These are phyloP conservation scores for Lotmaria passim DNA, from an alignment of 208 protist genomes.

Conservation along the genomic window DNA sequence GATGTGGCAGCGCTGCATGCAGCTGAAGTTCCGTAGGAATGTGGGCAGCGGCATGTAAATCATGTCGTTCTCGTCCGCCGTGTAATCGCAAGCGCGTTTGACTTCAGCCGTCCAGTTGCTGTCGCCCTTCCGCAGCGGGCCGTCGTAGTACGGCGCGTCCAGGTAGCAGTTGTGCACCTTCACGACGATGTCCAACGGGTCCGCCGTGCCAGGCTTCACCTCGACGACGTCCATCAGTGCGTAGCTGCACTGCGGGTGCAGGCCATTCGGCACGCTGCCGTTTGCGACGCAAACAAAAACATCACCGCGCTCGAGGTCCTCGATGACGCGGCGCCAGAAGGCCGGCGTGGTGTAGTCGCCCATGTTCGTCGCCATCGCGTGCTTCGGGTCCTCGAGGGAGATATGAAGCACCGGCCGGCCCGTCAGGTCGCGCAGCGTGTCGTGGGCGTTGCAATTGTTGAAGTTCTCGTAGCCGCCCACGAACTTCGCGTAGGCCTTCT, in stretches of 20 bases:
- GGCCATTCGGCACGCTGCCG: constrained; percentile 53
- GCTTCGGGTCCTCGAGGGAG: constrained; percentile 77
- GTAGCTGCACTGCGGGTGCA: constrained; percentile 81
- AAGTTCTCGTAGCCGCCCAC: constrained; percentile 83
- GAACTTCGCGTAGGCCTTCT: constrained; percentile 94
- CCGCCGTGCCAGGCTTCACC: constrained; percentile 37
- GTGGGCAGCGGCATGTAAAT: constrained; percentile 70
- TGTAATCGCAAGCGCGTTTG: constrained; percentile 51
- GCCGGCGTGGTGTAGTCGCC: constrained; percentile 66
- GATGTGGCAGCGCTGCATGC: constrained; percentile 86
- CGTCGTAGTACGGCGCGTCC: constrained; percentile 64
- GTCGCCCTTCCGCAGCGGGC: constrained; percentile 48
- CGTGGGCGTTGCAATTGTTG: constrained; percentile 80
- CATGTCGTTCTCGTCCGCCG: constrained; percentile 44
- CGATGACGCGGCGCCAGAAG: constrained; percentile 72
- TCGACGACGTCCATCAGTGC: constrained; percentile 74
- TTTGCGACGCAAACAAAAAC: constrained; percentile 77
- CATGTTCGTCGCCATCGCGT: constrained; percentile 70
- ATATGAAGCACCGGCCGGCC: constrained; percentile 83
- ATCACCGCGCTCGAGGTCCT: constrained; percentile 69
- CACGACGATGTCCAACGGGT: constrained; percentile 63
- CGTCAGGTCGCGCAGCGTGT: constrained; percentile 84
- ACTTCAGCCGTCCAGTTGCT: constrained; percentile 58
- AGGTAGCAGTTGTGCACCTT: constrained; percentile 83
- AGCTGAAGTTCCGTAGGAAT: constrained; percentile 82